Percentiles rank a stretch among this genome's conserved stretches.
phyloP scores from a whole-genome alignment of 2,329 filamentous ascomycete genomes.

The Colletotrichum sp. region DNA sequence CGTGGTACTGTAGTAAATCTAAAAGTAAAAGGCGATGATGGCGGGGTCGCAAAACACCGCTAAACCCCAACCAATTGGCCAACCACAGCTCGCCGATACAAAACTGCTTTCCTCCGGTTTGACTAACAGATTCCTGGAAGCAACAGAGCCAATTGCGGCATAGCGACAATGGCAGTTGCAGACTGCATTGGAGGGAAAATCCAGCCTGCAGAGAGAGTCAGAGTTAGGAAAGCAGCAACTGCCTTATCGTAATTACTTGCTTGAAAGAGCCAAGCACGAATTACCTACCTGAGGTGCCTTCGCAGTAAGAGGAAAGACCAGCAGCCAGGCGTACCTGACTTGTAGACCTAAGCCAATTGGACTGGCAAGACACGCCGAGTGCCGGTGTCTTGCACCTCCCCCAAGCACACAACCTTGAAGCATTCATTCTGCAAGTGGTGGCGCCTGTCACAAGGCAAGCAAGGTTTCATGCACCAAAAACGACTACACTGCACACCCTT shows the following conservation, averaged over 20 bases:
- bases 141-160: background rate
- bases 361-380: background rate
- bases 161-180: background rate
- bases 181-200: background rate
- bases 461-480: background rate
- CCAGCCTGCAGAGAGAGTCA: background rate
- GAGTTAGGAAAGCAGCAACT: background rate
- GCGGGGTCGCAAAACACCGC: constrained; percentile 10
- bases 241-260: background rate
- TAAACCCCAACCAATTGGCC: constrained; percentile 30
- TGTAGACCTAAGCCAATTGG: background rate
- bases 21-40: background rate
- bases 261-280: background rate
- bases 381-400: background rate
- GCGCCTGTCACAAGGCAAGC: background rate
- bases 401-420: background rate
- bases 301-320: background rate
- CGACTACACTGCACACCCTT: background rate
- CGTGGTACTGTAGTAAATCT: background rate
- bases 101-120: constrained; percentile 11
- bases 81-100: constrained; percentile 35
- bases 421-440: background rate
- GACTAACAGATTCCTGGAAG: constrained; percentile 10
- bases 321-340: background rate
- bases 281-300: background rate